Conservation (phyloP, 2,329 filamentous ascomycete species). For the Phoma sp. region DNA sequence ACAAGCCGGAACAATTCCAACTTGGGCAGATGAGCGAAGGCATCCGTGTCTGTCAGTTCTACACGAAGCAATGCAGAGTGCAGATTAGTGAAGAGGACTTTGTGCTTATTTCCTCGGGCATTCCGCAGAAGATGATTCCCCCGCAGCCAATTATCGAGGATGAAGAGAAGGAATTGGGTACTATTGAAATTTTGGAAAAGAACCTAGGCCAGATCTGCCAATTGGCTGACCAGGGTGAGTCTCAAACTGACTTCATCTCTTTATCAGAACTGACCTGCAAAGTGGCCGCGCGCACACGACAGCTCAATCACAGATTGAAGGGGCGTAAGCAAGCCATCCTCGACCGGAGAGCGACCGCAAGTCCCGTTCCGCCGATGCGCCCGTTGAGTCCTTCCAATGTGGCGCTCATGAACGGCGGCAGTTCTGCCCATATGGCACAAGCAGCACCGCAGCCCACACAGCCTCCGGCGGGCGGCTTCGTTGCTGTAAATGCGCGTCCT, state of each 20-base stretch:
- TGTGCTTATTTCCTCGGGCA: slow-evolving; percentile 80
- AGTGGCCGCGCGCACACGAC: slow-evolving; percentile 73
- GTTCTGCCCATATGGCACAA: slow-evolving; percentile 25
- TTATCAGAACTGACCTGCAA: slow-evolving; percentile 12
- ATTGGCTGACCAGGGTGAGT: slow-evolving; percentile 74
- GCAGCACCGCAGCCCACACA: slow-evolving; percentile 22
- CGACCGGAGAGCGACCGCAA: slow-evolving; percentile 63
- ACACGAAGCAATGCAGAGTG: slow-evolving; percentile 78
- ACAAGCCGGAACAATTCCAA: slow-evolving; percentile 78
- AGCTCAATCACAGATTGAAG: slow-evolving; percentile 81
- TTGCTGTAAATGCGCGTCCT: slow-evolving; percentile 63
- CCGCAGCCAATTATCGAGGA: slow-evolving; percentile 83
- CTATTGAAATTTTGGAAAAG: slow-evolving; percentile 81
- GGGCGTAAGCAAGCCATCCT: slow-evolving; percentile 76
- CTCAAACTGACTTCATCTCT: fast-evolving
- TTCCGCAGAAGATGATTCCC: slow-evolving; percentile 80
- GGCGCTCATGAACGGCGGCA: slow-evolving; percentile 50
- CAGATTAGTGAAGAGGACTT: slow-evolving; percentile 90
- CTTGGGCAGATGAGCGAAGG: slow-evolving; percentile 73
- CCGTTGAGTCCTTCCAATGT: slow-evolving; percentile 50
- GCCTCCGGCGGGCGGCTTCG: slow-evolving; percentile 59
- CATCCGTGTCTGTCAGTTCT: slow-evolving; percentile 77
- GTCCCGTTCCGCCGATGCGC: slow-evolving; percentile 43
- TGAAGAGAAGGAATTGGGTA: slow-evolving; percentile 82
- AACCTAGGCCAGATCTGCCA: slow-evolving; percentile 78